A percentile compares a stretch with the other conserved stretches of the same genome.
These are phyloP conservation scores for Tylopilus subfusipes DNA, from an alignment of 768 basidiomycete species.

Conservation along the genomic window DNA sequence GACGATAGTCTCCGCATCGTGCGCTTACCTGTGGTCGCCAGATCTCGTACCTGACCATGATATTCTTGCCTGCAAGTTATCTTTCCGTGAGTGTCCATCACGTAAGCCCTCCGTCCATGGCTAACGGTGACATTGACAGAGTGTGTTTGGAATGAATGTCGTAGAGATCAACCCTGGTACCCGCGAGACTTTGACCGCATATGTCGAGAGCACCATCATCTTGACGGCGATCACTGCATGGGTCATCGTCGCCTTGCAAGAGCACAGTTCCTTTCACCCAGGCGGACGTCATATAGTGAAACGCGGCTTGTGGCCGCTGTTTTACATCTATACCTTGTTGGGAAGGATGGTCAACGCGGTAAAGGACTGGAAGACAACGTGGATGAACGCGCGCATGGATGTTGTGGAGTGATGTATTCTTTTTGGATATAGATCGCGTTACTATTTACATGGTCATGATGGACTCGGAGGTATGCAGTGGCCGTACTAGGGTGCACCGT, in stretches of 20 bases:
- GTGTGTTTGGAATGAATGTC: conserved; percentile 30
- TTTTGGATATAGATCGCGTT: too few relatives aligned
- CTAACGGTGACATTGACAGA: conserved; percentile 25
- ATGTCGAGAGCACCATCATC: conserved; percentile 41
- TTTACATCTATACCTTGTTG: neutral
- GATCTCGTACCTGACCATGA: conserved; percentile 57
- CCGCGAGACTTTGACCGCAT: conserved; percentile 35
- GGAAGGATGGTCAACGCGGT: neutral
- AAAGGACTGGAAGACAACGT: neutral
- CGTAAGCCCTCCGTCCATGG: too few relatives aligned
- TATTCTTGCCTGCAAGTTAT: conserved; percentile 57
- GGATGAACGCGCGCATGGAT: neutral
- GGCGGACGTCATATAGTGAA: neutral
- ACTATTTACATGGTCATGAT: too few relatives aligned
- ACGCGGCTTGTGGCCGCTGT: conserved; percentile 22
- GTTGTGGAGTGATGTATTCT: too few relatives aligned
- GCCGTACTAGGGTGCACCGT: too few relatives aligned
- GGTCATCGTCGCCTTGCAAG: conserved; percentile 53
- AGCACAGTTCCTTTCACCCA: conserved; percentile 22
- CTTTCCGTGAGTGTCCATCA: conserved; percentile 21
- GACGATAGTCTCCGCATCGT: neutral
- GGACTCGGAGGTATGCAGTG: too few relatives aligned
- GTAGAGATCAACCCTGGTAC: conserved; percentile 28
- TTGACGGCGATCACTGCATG: conserved; percentile 53
- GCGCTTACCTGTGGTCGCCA: conserved; percentile 21